These are phyloP conservation scores for Thelonectria rubi DNA, from an alignment of 2,329 filamentous ascomycete species.

Conservation along the genomic window DNA sequence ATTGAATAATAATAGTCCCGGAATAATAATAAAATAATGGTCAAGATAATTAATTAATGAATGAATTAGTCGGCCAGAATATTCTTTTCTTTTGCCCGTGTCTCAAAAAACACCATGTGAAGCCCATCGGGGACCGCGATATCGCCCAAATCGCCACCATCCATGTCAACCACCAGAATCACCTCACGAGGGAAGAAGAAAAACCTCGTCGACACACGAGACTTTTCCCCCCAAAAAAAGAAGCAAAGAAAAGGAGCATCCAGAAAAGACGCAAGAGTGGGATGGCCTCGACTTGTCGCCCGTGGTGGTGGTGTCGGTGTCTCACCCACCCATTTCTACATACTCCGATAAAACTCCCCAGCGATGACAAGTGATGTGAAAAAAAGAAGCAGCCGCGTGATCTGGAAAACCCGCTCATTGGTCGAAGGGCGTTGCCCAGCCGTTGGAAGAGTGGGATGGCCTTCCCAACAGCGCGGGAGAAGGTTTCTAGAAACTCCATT, in stretches of 20 bases:
- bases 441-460: background rate
- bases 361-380: background rate
- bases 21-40: too few species aligned
- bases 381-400: slow-evolving; percentile 29
- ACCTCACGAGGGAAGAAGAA: background rate
- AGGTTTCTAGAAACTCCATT: background rate
- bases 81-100: too few species aligned
- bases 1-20: too few species aligned
- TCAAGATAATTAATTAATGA: too few species aligned
- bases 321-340: background rate
- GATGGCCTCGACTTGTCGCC: background rate
- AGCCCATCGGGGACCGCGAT: too few species aligned
- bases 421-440: background rate
- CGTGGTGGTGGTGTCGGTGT: background rate
- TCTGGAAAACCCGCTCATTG: slow-evolving; percentile 1
- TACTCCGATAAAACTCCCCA: background rate
- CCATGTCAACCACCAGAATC: too few species aligned
- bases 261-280: background rate
- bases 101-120: too few species aligned
- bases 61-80: too few species aligned
- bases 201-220: background rate
- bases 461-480: background rate
- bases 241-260: background rate
- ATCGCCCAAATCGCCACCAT: too few species aligned
- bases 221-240: background rate